These are phyloP conservation scores for Stachybotrys echinatus DNA, from an alignment of 2,329 filamentous ascomycete genomes.

Conservation along the genomic window DNA sequence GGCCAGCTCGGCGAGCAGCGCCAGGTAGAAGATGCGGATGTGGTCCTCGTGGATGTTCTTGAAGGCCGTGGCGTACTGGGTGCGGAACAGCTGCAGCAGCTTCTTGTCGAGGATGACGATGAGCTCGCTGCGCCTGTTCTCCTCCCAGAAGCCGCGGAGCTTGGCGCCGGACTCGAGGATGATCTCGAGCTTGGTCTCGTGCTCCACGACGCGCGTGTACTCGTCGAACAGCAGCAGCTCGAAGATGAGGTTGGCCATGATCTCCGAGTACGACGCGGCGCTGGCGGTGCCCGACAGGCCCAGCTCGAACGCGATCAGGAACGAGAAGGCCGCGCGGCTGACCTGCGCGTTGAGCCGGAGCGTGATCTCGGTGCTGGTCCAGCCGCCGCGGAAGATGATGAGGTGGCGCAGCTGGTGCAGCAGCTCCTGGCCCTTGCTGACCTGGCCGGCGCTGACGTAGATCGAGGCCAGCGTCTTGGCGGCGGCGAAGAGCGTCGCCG, in stretches of 20 bases:
- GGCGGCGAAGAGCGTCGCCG: conserved; percentile 42
- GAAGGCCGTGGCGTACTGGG: conserved; percentile 21
- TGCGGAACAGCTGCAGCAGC: conserved; percentile 31
- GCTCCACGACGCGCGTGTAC: conserved; percentile 14
- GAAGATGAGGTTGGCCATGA: conserved; percentile 22
- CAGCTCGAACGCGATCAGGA: conserved; percentile 39
- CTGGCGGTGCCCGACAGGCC: conserved; percentile 25
- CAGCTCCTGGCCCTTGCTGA: conserved; percentile 32
- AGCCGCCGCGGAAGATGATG: conserved; percentile 32
- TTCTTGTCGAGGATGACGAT: conserved; percentile 28
- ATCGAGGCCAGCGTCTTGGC: conserved; percentile 40
- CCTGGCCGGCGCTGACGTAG: conserved; percentile 35
- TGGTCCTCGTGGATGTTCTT: conserved; percentile 20
- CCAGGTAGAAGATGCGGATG: conserved; percentile 32
- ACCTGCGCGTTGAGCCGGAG: conserved; percentile 30
- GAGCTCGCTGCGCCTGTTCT: conserved; percentile 23
- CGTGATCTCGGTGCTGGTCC: conserved; percentile 30
- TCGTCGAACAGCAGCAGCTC: conserved; percentile 17
- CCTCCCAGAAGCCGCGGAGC: conserved; percentile 17
- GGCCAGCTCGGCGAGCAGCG: conserved; percentile 32
- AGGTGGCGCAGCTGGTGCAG: conserved; percentile 45
- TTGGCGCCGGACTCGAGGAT: conserved; percentile 17
- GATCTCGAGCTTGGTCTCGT: conserved; percentile 12
- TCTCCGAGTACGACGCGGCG: conserved; percentile 32
- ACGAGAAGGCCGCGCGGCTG: conserved; percentile 33